Evolutionary conservation across 2,329 filamentous ascomycete genomes (phyloP), one percentile per base, ranked within the genome.

Genomic region (Talaromyces sp.): DNA sequence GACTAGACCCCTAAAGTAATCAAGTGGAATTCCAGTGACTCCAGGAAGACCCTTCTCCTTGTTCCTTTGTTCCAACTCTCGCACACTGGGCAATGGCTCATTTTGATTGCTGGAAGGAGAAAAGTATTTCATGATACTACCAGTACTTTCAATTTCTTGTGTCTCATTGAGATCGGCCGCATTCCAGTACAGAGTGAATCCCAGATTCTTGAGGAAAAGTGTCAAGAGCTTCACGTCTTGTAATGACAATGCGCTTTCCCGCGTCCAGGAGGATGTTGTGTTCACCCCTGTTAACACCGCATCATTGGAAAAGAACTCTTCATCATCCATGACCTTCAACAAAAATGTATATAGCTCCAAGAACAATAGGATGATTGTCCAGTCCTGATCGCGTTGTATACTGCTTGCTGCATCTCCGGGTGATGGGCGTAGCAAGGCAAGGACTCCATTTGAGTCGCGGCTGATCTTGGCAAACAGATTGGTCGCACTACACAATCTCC

Each of bases 261-360:
- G 81, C 10, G 79, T 81, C 77, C 90, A 67, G 79, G 82, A 76
- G 82, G 84, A 68, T 84, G 83, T 62, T 81, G 83, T 61, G 82
- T 85, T 63, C 71, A 81, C 33, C 75, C 80, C 74, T n/a, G 76
- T 70, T 22, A 79, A 69, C 31, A 82, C 80, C 45, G 77, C 79
- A 67, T 85, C 79, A 63, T 84, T 83, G 64, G 87, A 86, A 67
- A 96, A 90, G 74, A 99, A 99, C 71, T 99, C 95, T 69, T 98
- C 94, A 68, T 99, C 95, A 70, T 99, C 95, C 75, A 94, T 96
- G 39, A 98, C 87, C 70, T 95, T 90, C 13, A 98, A 82, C 2
- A 97, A 87, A 74, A 98, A 98, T 2, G 90, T 92, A 74, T 97
- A 99, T 0, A 99, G 85, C 72, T 99, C 95, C 6, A 99, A 84